Evolutionary conservation across 129 eudicot species (phyloP), one percentile per base, ranked within the genome.

Genomic region (Solidago caesia): DNA sequence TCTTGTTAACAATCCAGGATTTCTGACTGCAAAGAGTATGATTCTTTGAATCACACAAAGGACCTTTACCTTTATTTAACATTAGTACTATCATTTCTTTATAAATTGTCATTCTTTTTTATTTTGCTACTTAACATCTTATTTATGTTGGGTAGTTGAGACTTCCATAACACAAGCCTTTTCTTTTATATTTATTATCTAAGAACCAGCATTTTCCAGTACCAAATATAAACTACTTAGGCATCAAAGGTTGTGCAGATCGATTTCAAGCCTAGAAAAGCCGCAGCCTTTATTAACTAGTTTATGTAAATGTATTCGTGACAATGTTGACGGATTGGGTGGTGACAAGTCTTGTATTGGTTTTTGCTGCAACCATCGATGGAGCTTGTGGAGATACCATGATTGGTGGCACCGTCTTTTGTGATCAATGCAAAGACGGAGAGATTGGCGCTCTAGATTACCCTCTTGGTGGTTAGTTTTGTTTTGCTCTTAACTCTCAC

Each of bases 361-460:
- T 86, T 47, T 25, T 75, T 42, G 84, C 73, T 74, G 74, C 78
- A 64, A 79, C 82, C 82, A 79, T 86, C 72, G 52, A 56, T 82
- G 85, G 79, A 64, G 84, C 79, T 74, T 58, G 73, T 61, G 96
- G 90, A 21, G 83, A 75, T 69, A 78, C 91, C 7, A 84, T 88
- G 82, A 96, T 90, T 45, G 74, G 82, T 26, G 98, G 98, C 13
- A 78, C 96, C 1, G 96, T 92, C 58, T 90, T 90, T 55, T 92
- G 98, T 80, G 98, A 92, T 66, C 98, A 86, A 71, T 92, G 98
- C 87, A 89, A 82, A 74, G 98, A 92, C 81, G 98, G 98, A 46
- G 82, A 63, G 13, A 48, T 92, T 7, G 81, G 87, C 8, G 74
- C 85, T 44, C 92, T 86, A 49, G 98, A 92, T 86, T 92, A 86